Evolutionary conservation across 2,329 filamentous ascomycete species (phyloP).

Genomic region (Exophiala lecanii-corni): DNA sequence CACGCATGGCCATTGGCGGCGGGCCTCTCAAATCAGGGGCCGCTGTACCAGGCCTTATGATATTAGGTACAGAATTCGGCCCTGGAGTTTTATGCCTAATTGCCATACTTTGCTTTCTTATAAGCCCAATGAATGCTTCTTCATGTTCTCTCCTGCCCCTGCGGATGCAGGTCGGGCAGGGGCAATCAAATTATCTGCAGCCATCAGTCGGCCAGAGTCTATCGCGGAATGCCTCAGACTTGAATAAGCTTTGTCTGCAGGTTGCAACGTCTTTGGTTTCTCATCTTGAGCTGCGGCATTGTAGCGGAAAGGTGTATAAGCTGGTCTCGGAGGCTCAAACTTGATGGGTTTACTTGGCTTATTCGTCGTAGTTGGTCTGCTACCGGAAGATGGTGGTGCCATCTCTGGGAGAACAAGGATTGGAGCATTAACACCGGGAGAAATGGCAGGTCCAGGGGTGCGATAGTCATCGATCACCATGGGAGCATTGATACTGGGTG

Average conservation of each 20-base stretch:
- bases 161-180: constrained; percentile 20
- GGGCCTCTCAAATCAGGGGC: constrained; percentile 28
- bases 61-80: constrained; percentile 29
- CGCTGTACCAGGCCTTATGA: constrained; percentile 24
- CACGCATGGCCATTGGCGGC: constrained; percentile 32
- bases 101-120: constrained; percentile 40
- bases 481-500: constrained; percentile 25
- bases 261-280: constrained; percentile 36
- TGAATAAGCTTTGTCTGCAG: constrained; percentile 45
- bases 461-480: constrained; percentile 27
- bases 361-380: not conserved
- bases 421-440: constrained; percentile 23
- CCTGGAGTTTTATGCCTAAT: constrained; percentile 14
- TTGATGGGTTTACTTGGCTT: constrained; percentile 21
- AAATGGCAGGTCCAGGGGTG: constrained; percentile 16
- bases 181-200: constrained; percentile 28
- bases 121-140: constrained; percentile 45
- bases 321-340: constrained; percentile 35
- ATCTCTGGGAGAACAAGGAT: constrained; percentile 12
- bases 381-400: constrained; percentile 5
- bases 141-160: constrained; percentile 32
- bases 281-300: constrained; percentile 39
- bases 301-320: constrained; percentile 45
- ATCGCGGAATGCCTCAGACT: constrained; percentile 42
- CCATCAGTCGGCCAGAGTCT: constrained; percentile 42